These are phyloP conservation scores for Inga oerstediana DNA, from an alignment of 306 rosid genomes.

Conservation along the genomic window DNA sequence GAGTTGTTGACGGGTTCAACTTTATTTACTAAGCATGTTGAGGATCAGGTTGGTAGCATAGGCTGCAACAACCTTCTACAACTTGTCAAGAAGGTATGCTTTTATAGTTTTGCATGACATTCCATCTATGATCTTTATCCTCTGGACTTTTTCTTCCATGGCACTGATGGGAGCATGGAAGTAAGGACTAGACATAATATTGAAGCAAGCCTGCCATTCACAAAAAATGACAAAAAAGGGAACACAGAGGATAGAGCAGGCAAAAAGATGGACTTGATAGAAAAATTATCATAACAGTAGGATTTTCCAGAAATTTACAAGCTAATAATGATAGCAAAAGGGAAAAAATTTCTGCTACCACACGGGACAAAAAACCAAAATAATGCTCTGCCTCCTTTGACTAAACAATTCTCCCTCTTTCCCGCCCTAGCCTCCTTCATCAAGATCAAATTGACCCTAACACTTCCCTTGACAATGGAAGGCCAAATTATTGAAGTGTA, in stretches of 20 bases:
- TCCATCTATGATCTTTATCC: constrained; percentile 26
- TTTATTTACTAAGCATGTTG: constrained; percentile 38
- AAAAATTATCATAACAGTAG: not conserved
- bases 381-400: not conserved
- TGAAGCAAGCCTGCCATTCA: not conserved
- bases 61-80: constrained; percentile 55
- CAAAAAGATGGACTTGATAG: not conserved
- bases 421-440: not conserved
- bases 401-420: not conserved
- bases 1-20: constrained; percentile 51
- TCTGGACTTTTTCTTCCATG: constrained; percentile 5
- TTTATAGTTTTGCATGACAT: constrained; percentile 25
- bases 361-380: not conserved
- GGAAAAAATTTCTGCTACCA: not conserved
- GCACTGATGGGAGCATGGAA: not conserved
- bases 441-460: not conserved
- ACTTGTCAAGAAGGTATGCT: constrained; percentile 63
- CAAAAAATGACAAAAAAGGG: not conserved
- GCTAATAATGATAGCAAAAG: not conserved
- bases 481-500: not conserved
- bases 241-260: not conserved
- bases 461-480: not conserved
- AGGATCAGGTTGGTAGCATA: constrained; percentile 42
- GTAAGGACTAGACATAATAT: not conserved
- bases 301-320: not conserved